Conservation (phyloP, 1,284 basidiomycete species). For the Bothia castanella region DNA sequence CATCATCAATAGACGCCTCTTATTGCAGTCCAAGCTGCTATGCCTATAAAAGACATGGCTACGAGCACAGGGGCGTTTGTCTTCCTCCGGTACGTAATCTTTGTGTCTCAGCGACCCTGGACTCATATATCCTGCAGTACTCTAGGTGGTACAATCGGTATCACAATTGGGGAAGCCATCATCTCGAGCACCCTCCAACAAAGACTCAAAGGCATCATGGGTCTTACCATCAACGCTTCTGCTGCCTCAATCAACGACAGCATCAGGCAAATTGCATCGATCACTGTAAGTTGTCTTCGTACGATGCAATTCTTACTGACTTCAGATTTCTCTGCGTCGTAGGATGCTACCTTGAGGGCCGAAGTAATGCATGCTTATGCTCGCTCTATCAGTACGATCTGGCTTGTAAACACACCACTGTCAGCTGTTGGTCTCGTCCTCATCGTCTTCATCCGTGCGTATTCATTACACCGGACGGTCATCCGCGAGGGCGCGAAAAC, state of each 20-base stretch:
- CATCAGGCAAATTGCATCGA: constrained; percentile 49
- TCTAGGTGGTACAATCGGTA: constrained; percentile 39
- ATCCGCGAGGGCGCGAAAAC: constrained; percentile 39
- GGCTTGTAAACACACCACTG: constrained; percentile 67
- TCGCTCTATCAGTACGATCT: constrained; percentile 64
- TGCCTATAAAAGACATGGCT: constrained; percentile 46
- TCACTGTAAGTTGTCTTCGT: constrained; percentile 42
- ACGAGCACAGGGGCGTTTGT: constrained; percentile 36
- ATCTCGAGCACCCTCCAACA: constrained; percentile 39
- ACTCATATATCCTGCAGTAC: constrained; percentile 20
- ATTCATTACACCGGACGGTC: constrained; percentile 54
- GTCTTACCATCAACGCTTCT: constrained; percentile 41
- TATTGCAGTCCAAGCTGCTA: constrained; percentile 41
- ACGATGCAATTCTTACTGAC: neutral
- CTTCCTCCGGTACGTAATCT: constrained; percentile 31
- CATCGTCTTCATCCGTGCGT: constrained; percentile 52
- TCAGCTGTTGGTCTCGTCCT: constrained; percentile 55
- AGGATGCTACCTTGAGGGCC: constrained; percentile 47
- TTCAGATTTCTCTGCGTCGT: neutral
- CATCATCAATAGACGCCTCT: constrained; percentile 26
- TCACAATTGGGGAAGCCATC: constrained; percentile 34
- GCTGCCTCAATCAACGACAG: constrained; percentile 53
- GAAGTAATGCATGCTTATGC: constrained; percentile 69
- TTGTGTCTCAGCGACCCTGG: neutral
- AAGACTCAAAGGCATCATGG: constrained; percentile 47